Conservation (phyloP, 805 yeast genomes). For the Myxozyma lipomycoides region DNA sequence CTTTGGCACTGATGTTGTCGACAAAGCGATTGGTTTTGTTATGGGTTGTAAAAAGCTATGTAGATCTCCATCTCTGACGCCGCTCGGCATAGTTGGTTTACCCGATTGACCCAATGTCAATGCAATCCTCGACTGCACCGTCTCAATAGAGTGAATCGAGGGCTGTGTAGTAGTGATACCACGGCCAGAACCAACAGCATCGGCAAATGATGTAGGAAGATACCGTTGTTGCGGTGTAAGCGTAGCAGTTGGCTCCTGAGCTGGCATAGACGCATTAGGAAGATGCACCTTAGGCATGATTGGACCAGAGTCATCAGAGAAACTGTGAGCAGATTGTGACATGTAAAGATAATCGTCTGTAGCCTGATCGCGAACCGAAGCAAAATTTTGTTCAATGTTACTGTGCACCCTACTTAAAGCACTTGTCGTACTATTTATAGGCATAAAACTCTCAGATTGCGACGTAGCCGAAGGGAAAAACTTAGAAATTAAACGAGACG, state of each 20-base stretch:
- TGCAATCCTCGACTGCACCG: conserved; percentile 26
- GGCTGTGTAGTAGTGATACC: conserved; percentile 16
- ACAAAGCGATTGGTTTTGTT: not conserved
- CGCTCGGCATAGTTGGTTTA: not conserved
- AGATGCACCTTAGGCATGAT: conserved; percentile 23
- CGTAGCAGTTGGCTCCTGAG: not conserved
- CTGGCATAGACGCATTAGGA: conserved; percentile 3
- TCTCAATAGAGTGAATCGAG: conserved; percentile 22
- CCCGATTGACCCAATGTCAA: conserved; percentile 15
- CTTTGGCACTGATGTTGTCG: not conserved
- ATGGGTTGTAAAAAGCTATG: not conserved
- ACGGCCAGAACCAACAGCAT: conserved; percentile 5
- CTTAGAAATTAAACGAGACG: conserved; percentile 17
- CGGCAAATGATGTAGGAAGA: not conserved
- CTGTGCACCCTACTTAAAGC: too few species aligned
- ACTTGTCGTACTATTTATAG: not conserved
- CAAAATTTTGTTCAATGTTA: not conserved
- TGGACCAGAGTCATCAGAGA: conserved; percentile 21
- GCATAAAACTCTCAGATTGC: not conserved
- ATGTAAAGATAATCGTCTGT: conserved; percentile 8
- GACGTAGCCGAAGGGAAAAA: conserved; percentile 21
- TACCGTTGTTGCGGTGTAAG: not conserved
- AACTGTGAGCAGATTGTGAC: conserved; percentile 20
- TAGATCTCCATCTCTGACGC: not conserved
- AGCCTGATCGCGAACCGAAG: not conserved